Base-by-base conservation (phyloP, 1,284 basidiomycete genomes). In the Filobasidium uniguttulatum region DNA sequence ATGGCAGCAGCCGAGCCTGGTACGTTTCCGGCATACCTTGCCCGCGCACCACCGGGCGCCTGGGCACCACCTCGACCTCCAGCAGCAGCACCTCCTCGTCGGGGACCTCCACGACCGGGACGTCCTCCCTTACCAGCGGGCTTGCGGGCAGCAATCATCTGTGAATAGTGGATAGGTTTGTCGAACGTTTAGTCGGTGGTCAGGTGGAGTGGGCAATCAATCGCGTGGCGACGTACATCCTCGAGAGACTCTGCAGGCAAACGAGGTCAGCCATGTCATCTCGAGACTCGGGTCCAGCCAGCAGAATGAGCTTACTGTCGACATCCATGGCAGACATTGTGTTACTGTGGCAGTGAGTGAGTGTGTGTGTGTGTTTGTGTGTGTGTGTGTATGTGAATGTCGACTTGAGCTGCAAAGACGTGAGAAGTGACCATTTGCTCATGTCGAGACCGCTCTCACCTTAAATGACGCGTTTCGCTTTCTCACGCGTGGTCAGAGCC, bases 1-100 rank as follows among this genome's bases (percentile, higher is more conserved):
- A 28, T 40, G 33, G 68, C 57, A 23, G 63, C 57, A 35, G 63
- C 56, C 46, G 66, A 56, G 33, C 69, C 60, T 7, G 50, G 50
- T 28, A 48, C 45, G 14, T 26, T 31, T 44, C 50, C 50, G 19
- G 50, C 50, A 34, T 52, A 52, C 34, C 45, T 37, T n/a, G 50
- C 50, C 34, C 50, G 50, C 26, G 50, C 50, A 26, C 49, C 49
- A 22, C 44, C 49, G 4, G 14, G 12, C 23, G 19, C 19, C 14
- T 38, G 36, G 12, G 15, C 19, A n/a, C n/a, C n/a, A n/a, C n/a
- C n/a, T 6, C 20, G 36, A 9, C 45, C 37, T 23, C 28, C 44
- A 6, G 40, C 22, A 31, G 47, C 29, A 28, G 50, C 45, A 29
- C 50, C 50, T 19, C 48, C 48, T 26, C 50, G 35, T 20, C 49